Percentiles rank a stretch among this genome's conserved stretches.
Conservation (phyloP, 257 asterid species). For the Asclepias syriaca region DNA sequence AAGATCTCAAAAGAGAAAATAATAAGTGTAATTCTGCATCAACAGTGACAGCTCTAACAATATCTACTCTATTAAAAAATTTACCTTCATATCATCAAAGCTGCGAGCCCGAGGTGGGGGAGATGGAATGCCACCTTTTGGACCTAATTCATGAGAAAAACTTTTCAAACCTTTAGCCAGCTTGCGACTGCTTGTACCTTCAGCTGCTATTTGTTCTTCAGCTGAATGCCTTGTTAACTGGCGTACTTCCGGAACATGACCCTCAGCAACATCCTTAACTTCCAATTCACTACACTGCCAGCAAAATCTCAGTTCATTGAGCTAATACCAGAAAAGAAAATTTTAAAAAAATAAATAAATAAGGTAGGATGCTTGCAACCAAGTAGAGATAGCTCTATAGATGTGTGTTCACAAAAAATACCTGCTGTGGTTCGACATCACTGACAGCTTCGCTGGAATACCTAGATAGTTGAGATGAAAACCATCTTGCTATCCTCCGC, state of each 20-base stretch:
- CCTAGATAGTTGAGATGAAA: conserved; percentile 59
- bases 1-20: not conserved
- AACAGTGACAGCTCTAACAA: not conserved
- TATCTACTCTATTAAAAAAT: conserved; percentile 5
- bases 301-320: conserved; percentile 17
- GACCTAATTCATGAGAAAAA: conserved; percentile 92
- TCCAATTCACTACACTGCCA: conserved; percentile 48
- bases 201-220: conserved; percentile 38
- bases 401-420: conserved; percentile 21
- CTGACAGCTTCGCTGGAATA: conserved; percentile 47
- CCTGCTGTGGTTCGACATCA: conserved; percentile 41
- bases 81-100: conserved; percentile 72
- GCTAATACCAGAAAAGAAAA: not conserved
- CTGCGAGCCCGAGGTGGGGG: conserved; percentile 75
- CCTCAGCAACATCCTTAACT: conserved; percentile 39
- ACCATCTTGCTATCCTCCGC: conserved; percentile 77
- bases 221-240: conserved; percentile 39
- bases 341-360: not conserved
- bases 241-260: conserved; percentile 36
- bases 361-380: not conserved
- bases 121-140: conserved; percentile 66
- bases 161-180: conserved; percentile 61
- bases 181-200: conserved; percentile 25
- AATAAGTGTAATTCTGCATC: not conserved
- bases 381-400: not conserved